Conservation (phyloP, 2,329 filamentous ascomycete species). For the Fusarium marasasianum region DNA sequence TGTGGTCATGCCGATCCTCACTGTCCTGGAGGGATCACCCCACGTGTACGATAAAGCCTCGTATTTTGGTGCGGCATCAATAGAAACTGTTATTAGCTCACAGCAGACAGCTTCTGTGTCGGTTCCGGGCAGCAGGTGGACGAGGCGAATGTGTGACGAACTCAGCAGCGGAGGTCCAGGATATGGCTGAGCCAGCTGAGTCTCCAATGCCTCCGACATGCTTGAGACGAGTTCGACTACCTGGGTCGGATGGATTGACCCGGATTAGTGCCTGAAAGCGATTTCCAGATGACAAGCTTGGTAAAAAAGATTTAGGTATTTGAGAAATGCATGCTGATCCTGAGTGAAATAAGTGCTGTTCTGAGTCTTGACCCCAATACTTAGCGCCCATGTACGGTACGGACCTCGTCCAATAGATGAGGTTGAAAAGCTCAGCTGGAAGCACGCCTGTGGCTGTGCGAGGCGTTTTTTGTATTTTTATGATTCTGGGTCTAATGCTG, state of each 20-base stretch:
- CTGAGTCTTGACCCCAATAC: too few species aligned
- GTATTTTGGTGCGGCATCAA: neutral
- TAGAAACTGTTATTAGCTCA: neutral
- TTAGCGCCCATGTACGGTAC: neutral
- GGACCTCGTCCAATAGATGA: neutral
- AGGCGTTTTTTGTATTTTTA: neutral
- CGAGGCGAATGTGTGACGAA: neutral
- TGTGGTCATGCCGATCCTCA: neutral
- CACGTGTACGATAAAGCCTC: neutral
- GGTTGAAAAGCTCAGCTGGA: neutral
- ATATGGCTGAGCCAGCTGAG: neutral
- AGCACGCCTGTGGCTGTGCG: neutral
- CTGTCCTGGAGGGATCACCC: neutral
- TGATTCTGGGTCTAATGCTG: rapidly evolving
- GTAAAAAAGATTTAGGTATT: too few species aligned
- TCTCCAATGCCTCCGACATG: neutral
- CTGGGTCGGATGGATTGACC: neutral
- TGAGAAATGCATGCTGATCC: neutral
- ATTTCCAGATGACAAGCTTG: too few species aligned
- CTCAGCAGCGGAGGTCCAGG: neutral
- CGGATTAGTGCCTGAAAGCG: too few species aligned
- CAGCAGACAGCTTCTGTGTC: neutral
- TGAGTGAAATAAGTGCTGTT: too few species aligned
- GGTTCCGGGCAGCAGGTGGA: neutral
- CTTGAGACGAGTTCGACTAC: neutral